These are phyloP conservation scores for Bipolaris gigantea DNA, from an alignment of 2,329 filamentous ascomycete species.

Conservation along the genomic window DNA sequence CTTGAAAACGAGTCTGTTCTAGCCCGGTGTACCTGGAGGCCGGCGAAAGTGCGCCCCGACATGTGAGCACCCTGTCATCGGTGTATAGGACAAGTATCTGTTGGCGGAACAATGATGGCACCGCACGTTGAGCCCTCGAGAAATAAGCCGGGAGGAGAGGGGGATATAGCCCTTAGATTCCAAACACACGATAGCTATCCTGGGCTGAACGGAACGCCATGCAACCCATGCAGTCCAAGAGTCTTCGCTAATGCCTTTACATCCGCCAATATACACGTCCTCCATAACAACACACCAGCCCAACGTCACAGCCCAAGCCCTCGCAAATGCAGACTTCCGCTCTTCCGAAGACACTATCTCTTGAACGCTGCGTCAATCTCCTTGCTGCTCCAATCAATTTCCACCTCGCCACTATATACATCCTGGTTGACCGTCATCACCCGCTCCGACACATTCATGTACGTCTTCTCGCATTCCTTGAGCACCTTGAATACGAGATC, in stretches of 20 bases:
- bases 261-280: slow-evolving; percentile 8
- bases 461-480: slow-evolving; percentile 61
- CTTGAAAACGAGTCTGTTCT: background rate
- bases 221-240: background rate
- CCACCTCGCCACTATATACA: slow-evolving; percentile 52
- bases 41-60: background rate
- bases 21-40: slow-evolving; percentile 6
- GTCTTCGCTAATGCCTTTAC: background rate
- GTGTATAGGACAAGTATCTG: background rate
- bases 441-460: slow-evolving; percentile 58
- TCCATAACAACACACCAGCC: background rate
- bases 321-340: slow-evolving; percentile 17
- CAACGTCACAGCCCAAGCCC: slow-evolving; percentile 4
- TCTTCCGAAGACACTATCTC: slow-evolving; percentile 25
- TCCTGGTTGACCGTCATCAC: slow-evolving; percentile 46
- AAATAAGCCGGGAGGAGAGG: background rate
- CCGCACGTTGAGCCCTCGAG: no score
- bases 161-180: background rate
- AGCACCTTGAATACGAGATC: slow-evolving; percentile 62
- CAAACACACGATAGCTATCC: background rate
- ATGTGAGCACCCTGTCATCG: background rate
- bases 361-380: slow-evolving; percentile 39
- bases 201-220: slow-evolving; percentile 3
- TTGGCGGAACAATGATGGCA: background rate
- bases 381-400: slow-evolving; percentile 43